Evolutionary conservation across 371 early-diverging fungal genomes (phyloP).

Genomic region (Rhizopus arrhizus): DNA sequence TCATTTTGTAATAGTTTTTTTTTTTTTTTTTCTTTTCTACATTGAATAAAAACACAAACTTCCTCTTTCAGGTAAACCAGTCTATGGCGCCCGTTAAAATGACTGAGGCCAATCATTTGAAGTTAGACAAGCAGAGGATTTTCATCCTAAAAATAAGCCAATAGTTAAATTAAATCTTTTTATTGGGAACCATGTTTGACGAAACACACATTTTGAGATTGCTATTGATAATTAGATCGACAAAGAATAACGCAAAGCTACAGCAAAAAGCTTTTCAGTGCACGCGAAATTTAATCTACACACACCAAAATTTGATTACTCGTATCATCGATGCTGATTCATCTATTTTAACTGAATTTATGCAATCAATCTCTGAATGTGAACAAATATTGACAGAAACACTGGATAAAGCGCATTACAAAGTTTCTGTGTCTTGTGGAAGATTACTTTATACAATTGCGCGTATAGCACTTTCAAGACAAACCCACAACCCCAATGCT

Average conservation of each 20-base stretch:
- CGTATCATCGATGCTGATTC: conserved; percentile 8
- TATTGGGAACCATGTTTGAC: conserved; percentile 27
- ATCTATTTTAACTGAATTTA: conserved; percentile 6
- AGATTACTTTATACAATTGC: conserved; percentile 22
- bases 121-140: too few relatives aligned
- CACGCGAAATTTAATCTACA: conserved; percentile 19
- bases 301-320: conserved; percentile 26
- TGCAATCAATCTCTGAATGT: conserved; percentile 8
- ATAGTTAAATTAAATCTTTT: too few relatives aligned
- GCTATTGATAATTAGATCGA: conserved; percentile 13
- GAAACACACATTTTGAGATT: conserved; percentile 29
- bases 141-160: too few relatives aligned
- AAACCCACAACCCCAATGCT: neutral
- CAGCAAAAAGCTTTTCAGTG: conserved; percentile 30
- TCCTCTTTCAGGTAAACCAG: neutral
- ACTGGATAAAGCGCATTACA: conserved; percentile 13
- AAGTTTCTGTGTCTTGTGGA: conserved; percentile 24
- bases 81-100: conserved; percentile 9
- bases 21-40: neutral
- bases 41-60: neutral
- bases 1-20: neutral
- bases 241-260: neutral
- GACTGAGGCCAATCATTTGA: conserved; percentile 21
- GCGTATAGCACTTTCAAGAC: conserved; percentile 12
- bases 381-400: conserved; percentile 17